Conservation (phyloP, 2,329 filamentous ascomycete species). For the Fusarium luffae region DNA sequence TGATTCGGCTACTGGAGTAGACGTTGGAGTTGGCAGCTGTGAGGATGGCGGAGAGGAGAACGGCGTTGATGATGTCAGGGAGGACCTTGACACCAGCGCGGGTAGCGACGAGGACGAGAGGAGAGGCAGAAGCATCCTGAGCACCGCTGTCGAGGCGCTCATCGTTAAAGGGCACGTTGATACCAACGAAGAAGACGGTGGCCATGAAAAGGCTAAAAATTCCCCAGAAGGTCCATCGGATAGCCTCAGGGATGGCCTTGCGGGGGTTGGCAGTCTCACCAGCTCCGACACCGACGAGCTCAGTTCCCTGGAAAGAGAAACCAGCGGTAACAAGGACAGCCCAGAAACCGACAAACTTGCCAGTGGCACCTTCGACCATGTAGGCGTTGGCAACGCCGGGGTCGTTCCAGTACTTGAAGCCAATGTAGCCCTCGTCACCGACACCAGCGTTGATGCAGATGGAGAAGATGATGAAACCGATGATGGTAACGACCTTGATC, state of each 20-base stretch:
- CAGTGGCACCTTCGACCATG: conserved; percentile 63
- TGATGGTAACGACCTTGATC: conserved; percentile 80
- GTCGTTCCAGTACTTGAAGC: conserved; percentile 76
- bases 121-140: conserved; percentile 71
- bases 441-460: conserved; percentile 80
- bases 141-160: conserved; percentile 61
- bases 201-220: conserved; percentile 76
- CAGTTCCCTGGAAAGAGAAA: conserved; percentile 79
- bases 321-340: conserved; percentile 73
- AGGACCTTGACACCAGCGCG: conserved; percentile 73
- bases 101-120: conserved; percentile 69
- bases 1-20: conserved; percentile 76
- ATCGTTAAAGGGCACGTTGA: conserved; percentile 74
- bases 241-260: conserved; percentile 77
- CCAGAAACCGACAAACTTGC: conserved; percentile 77
- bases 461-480: conserved; percentile 81
- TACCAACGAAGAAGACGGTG: conserved; percentile 76
- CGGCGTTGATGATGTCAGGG: conserved; percentile 78
- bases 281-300: conserved; percentile 81
- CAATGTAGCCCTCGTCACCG: conserved; percentile 75
- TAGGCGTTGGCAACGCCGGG: conserved; percentile 76
- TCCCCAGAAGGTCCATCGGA: conserved; percentile 79
- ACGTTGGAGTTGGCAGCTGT: conserved; percentile 83
- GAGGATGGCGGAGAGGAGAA: conserved; percentile 80
- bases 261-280: conserved; percentile 79